Conservation (phyloP, 805 yeast species). For the Schizosaccharomyces octosporus region DNA sequence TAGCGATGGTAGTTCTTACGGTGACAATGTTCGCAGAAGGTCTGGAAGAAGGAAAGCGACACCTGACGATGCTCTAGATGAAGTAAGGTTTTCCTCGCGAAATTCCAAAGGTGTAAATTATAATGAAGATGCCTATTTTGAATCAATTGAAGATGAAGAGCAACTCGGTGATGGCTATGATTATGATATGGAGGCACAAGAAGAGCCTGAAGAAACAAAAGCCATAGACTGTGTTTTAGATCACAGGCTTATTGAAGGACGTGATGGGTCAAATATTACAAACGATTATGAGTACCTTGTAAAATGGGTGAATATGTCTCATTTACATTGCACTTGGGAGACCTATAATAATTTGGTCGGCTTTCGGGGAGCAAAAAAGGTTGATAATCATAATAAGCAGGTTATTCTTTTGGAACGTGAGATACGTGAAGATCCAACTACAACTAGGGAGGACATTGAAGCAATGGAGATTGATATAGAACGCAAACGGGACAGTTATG, state of each 20-base stretch:
- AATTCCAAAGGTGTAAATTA: conserved; percentile 51
- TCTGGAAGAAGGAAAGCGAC: neutral
- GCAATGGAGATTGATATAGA: conserved; percentile 81
- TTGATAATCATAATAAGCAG: conserved; percentile 75
- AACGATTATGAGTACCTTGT: conserved; percentile 17
- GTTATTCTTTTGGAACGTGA: conserved; percentile 48
- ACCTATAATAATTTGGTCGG: conserved; percentile 24
- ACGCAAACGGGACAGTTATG: conserved; percentile 56
- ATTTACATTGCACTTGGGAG: conserved; percentile 91
- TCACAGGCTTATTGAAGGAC: conserved; percentile 23
- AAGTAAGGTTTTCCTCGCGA: conserved; percentile 48
- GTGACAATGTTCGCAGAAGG: neutral
- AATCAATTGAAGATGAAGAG: conserved; percentile 26
- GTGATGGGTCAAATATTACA: conserved; percentile 13
- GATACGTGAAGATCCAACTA: conserved; percentile 50
- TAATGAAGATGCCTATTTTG: conserved; percentile 34
- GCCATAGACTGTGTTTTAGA: conserved; percentile 30
- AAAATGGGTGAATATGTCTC: conserved; percentile 75
- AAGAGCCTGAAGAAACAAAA: conserved; percentile 18
- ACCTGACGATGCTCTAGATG: conserved; percentile 8
- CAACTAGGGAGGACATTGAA: conserved; percentile 79
- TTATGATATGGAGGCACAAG: conserved; percentile 12
- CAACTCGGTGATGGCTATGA: conserved; percentile 13
- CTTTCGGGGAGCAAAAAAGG: conserved; percentile 53
- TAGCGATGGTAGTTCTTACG: conserved; percentile 1